Base-by-base conservation (phyloP, 2,329 filamentous ascomycete genomes). In the Aspergillus tanneri region DNA sequence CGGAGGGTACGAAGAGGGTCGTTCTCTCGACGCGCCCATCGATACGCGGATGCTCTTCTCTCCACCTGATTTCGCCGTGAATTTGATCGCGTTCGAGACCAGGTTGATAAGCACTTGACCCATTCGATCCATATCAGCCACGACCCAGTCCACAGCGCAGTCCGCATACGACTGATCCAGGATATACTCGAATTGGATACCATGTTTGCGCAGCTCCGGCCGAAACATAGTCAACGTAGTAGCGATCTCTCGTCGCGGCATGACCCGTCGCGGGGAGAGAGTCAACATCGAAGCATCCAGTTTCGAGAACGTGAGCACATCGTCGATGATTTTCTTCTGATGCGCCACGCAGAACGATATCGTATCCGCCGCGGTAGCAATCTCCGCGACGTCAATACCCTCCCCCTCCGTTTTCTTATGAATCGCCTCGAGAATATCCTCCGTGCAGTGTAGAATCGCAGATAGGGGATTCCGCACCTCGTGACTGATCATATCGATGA, bases 91-190 rank as follows among this genome's bases (percentile, higher is more conserved):
- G 59, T 92, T 92, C 6, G 87, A 88, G 7, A 88, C 80, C 1
- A 92, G 76, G 58, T 92, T 92, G 64, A 92, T 90, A 3, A 91
- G 74, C 1, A 91, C 85, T 66, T 92, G 88, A 43, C 87, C 79
- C 41, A 92, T 82, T 19, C 88, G 79, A 12, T 84, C 86, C 0
- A 88, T 85, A 63, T 92, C 88, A 22, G 90, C 70, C 42, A 75
- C 73, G 10, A 90, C 81, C 75, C 83, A 90, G 27, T 86, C 81
- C 25, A 87, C 72, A 0, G 70, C 70, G 1, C 84, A 71, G 1
- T 77, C 69, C 3, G 71, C 72, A 61, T 84, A 87, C 0, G 84
- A 85, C 12, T 77, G 63, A 56, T 86, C 82, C 10, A 88, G 76
- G 2, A 78, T 71, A 57, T 88, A 83, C 18, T 78, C 76, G 55